Evolutionary conservation across 2,329 filamentous ascomycete species (phyloP).

Genomic region (Xylariaceae sp.): DNA sequence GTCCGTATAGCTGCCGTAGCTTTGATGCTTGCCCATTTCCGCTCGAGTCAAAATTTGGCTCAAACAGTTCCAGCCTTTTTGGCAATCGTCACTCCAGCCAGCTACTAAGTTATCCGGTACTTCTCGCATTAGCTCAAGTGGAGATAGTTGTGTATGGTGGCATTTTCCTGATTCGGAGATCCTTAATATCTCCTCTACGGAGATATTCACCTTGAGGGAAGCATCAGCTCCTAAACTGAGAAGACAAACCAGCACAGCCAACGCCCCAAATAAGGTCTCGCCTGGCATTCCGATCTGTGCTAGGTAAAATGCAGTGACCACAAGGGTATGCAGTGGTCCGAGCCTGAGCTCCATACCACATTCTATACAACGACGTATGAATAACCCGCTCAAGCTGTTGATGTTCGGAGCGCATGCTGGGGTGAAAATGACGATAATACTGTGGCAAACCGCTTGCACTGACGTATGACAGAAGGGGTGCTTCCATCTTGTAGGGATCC

Average conservation of each 20-base stretch:
- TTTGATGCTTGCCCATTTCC: background rate
- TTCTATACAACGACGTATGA: slow-evolving; percentile 30
- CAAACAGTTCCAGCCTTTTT: slow-evolving; percentile 14
- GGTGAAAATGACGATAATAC: slow-evolving; percentile 37
- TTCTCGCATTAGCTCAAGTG: background rate
- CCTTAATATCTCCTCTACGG: slow-evolving; percentile 7
- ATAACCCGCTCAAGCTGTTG: slow-evolving; percentile 29
- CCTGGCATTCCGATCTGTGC: slow-evolving; percentile 39
- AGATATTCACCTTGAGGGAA: background rate
- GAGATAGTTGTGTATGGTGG: background rate
- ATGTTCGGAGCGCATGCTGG: slow-evolving; percentile 7
- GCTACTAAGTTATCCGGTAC: slow-evolving; percentile 1
- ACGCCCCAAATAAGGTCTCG: slow-evolving; percentile 48
- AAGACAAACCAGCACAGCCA: slow-evolving; percentile 45
- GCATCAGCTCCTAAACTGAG: slow-evolving; percentile 40
- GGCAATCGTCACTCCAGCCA: slow-evolving; percentile 1
- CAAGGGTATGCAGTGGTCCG: slow-evolving; percentile 46
- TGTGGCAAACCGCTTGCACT: slow-evolving; percentile 46
- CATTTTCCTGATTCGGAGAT: background rate
- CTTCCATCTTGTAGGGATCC: slow-evolving; percentile 47
- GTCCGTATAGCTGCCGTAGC: too few species aligned
- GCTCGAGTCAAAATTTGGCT: background rate
- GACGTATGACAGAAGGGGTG: slow-evolving; percentile 53
- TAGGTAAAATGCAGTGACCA: slow-evolving; percentile 44
- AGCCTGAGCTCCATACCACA: slow-evolving; percentile 43